These are phyloP conservation scores for Eucalyptus virginea DNA, from an alignment of 345 rosid genomes.

Conservation along the genomic window DNA sequence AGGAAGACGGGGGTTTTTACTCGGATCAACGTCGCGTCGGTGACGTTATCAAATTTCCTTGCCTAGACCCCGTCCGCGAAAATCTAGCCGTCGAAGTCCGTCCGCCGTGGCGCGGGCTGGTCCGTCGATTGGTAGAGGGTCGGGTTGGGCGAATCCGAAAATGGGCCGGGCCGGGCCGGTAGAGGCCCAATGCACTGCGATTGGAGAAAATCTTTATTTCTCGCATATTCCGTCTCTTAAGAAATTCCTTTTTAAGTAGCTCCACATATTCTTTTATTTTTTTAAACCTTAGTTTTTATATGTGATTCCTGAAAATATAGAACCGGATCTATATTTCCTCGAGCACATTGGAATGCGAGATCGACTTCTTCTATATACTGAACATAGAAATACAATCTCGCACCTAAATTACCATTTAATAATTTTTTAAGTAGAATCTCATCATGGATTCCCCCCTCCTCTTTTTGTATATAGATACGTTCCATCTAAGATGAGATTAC, in stretches of 20 bases:
- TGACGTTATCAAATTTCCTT: not conserved
- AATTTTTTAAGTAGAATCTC: accelerated
- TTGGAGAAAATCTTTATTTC: not conserved
- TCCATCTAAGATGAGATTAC: not conserved
- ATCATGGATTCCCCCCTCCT: accelerated
- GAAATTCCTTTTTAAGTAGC: not conserved
- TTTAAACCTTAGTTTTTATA: not conserved
- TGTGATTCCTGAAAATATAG: not conserved
- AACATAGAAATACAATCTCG: not conserved
- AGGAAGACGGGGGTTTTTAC: not conserved
- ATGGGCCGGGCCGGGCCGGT: not conserved
- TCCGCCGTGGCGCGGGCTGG: not conserved
- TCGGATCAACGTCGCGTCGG: not conserved
- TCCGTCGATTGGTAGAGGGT: not conserved
- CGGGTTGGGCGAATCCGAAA: not conserved
- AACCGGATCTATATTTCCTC: not conserved
- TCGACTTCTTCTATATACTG: not conserved
- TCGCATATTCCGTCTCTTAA: not conserved
- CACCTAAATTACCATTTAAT: accelerated
- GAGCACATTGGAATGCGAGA: not conserved
- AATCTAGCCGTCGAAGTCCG: not conserved
- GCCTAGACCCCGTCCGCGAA: not conserved
- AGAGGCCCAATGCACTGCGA: not conserved
- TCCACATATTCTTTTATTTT: not conserved
- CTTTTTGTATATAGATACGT: accelerated